These are phyloP conservation scores for Rhodotorula sp. DNA, from an alignment of 1,284 basidiomycete genomes.

Conservation along the genomic window DNA sequence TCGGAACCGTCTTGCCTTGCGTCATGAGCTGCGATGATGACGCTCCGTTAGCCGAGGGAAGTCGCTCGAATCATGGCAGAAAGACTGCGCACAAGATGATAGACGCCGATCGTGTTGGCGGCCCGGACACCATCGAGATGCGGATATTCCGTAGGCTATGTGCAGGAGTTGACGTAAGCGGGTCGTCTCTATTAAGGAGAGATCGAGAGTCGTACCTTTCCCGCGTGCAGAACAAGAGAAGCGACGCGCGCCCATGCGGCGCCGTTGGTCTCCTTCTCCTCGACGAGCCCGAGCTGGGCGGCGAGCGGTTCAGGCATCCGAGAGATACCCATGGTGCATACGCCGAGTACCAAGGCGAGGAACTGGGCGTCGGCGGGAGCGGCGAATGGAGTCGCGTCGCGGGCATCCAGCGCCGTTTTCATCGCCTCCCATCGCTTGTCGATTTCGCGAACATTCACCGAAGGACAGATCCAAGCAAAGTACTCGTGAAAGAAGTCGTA, in stretches of 20 bases:
- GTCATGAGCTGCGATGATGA: constrained; percentile 16
- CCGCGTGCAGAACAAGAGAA: constrained; percentile 2
- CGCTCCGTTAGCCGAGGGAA: background rate
- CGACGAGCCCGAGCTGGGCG: background rate
- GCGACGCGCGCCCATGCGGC: constrained; percentile 23
- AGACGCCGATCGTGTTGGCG: constrained; percentile 1
- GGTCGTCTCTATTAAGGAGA: too few species aligned
- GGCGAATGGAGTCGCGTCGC: background rate
- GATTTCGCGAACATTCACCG: constrained; percentile 1
- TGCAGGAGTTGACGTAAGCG: background rate
- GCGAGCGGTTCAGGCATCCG: constrained; percentile 24
- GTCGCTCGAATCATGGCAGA: background rate
- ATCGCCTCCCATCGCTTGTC: constrained; percentile 3
- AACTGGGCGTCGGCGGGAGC: constrained; percentile 14
- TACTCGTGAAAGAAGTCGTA: constrained; percentile 9
- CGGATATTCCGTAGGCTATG: constrained; percentile 22
- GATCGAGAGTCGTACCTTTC: background rate
- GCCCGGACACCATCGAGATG: constrained; percentile 18
- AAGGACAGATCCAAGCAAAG: constrained; percentile 4
- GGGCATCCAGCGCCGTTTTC: background rate
- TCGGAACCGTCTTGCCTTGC: constrained; percentile 9
- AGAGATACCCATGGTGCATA: constrained; percentile 21
- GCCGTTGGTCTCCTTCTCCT: constrained; percentile 10
- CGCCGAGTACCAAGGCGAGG: constrained; percentile 10
- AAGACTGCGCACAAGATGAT: constrained; percentile 10